Base-by-base conservation (phyloP, 2,329 filamentous ascomycete genomes). In the Aureobasidium melanogenum region DNA sequence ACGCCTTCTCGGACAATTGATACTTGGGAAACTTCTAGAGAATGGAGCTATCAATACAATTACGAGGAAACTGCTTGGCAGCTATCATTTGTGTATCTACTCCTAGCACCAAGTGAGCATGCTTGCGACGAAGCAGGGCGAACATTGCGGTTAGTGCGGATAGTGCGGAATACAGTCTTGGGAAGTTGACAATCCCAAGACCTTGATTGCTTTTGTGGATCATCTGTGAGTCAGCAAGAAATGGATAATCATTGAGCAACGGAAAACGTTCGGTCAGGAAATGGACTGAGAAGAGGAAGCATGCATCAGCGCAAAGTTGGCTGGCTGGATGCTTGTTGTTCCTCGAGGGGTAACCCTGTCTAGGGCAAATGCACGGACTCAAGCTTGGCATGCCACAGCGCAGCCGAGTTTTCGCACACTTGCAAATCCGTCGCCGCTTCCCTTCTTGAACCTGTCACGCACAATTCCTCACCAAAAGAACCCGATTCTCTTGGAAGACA, bases 401-500 rank as follows among this genome's bases (percentile, higher is more conserved):
- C 38, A 19, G n/a, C n/a, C 19, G 43, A 43, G n/a, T 19, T 17
- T 32, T 34, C 12, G 26, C 22, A 44, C n/a, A 28, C 32, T 36
- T 36, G 32, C 32, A 36, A 47, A 36, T 46, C 39, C 41, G 41
- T 28, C 26, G 52, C 52, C 38, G 38, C 52, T 32, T 30, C 34
- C 17, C 56, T 26, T 59, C 44, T 59, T 50, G 24, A 41, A 34
- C 7, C 32, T 30, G 54, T 38, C 26, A 46, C 46, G 55, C 34
- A 62, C 63, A 60, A 44, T 50, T 44, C 34, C 62, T 41, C 39
- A 71, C 71, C 70, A 71, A 66, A 69, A 72, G 70, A 70, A 69
- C 65, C 69, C 68, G 71, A 69, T 72, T 72, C 69, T 77, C 72
- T 77, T 79, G 78, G 78, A 79, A 80, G 78, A 80, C 78, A 74